Conservation (phyloP, 2,329 filamentous ascomycete genomes). For the Verticillium dahliae region DNA sequence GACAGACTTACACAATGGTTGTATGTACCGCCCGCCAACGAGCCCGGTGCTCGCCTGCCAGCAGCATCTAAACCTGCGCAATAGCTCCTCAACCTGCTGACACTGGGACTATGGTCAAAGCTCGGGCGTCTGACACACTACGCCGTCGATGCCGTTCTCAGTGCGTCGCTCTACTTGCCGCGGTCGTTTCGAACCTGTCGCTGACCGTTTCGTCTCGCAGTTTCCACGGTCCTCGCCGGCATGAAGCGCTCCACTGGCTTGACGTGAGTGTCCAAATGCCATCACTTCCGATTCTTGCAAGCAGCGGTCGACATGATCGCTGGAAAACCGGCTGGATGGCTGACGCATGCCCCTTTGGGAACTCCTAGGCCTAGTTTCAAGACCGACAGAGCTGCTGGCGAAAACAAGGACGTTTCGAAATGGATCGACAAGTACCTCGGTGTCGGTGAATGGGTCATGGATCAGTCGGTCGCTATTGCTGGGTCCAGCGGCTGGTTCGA, state of each 20-base stretch:
- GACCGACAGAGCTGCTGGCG: constrained; percentile 71
- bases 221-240: constrained; percentile 93
- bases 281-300: neutral
- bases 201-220: constrained; percentile 31
- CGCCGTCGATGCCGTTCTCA: constrained; percentile 89
- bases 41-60: constrained; percentile 2
- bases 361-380: constrained; percentile 69
- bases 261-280: constrained; percentile 66
- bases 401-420: constrained; percentile 74
- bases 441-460: constrained; percentile 96
- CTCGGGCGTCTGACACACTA: constrained; percentile 90
- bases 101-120: constrained; percentile 67
- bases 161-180: constrained; percentile 43
- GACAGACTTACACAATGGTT: neutral
- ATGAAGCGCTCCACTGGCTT: constrained; percentile 96
- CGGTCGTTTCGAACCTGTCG: neutral
- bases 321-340: constrained; percentile 15
- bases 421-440: constrained; percentile 94
- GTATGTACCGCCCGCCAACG: neutral
- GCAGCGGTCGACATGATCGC: neutral
- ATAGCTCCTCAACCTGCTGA: constrained; percentile 61
- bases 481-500: constrained; percentile 87
- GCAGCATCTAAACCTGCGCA: constrained; percentile 34
- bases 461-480: constrained; percentile 89
- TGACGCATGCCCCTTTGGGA: constrained; percentile 38